Percentiles rank a stretch among this genome's conserved stretches.
Conservation (phyloP, 768 basidiomycete genomes). For the Suillus bovinus region DNA sequence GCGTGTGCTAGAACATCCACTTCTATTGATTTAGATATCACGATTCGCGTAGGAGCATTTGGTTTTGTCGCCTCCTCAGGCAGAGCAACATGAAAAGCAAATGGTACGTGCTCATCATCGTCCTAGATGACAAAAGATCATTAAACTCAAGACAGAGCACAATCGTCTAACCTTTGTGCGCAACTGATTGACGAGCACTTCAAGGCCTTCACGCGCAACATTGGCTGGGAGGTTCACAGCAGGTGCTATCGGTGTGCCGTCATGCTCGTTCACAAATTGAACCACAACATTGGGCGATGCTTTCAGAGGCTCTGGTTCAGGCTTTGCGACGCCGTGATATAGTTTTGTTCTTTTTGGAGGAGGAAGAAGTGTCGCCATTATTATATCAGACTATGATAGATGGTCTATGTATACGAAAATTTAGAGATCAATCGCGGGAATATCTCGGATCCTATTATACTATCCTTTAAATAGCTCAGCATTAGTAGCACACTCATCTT, state of each 20-base stretch:
- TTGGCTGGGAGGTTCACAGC: conserved; percentile 89
- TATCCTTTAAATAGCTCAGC: too few relatives aligned
- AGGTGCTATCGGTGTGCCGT: conserved; percentile 79
- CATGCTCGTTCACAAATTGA: conserved; percentile 90
- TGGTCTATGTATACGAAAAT: not conserved
- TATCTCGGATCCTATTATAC: not conserved
- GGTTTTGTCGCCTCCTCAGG: conserved; percentile 55
- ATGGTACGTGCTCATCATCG: conserved; percentile 89
- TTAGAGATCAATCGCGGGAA: not conserved
- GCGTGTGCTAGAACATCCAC: conserved; percentile 76
- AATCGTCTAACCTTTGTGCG: conserved; percentile 59
- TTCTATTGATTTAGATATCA: conserved; percentile 82
- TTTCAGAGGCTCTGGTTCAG: conserved; percentile 48
- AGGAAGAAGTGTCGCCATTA: conserved; percentile 83
- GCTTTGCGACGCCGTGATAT: conserved; percentile 72
- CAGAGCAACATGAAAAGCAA: conserved; percentile 82
- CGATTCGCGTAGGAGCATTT: conserved; percentile 68
- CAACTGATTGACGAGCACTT: conserved; percentile 87
- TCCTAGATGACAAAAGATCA: conserved; percentile 15
- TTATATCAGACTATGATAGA: not conserved
- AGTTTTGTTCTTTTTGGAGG: conserved; percentile 88
- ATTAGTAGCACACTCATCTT: too few relatives aligned
- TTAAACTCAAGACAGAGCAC: not conserved
- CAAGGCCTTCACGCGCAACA: conserved; percentile 78
- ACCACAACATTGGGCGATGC: conserved; percentile 76